Evolutionary conservation across 768 basidiomycete genomes (phyloP).

Genomic region (Termitomyces titanicus): DNA sequence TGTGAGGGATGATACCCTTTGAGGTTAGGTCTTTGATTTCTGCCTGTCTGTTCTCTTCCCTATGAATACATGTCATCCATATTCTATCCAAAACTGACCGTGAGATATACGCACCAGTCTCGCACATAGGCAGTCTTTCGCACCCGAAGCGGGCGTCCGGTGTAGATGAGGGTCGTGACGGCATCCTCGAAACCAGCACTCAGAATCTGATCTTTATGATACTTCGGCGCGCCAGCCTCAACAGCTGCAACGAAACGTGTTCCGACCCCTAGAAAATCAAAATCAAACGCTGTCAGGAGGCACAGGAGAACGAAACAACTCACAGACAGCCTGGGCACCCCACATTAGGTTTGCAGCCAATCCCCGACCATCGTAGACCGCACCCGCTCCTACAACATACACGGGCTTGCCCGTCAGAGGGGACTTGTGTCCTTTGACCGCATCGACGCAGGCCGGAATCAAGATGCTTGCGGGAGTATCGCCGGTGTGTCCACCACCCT

Average conservation of each 20-base stretch:
- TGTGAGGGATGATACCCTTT: conserved; percentile 78
- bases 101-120: conserved; percentile 57
- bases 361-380: conserved; percentile 84
- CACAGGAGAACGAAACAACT: conserved; percentile 27
- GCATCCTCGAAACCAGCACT: conserved; percentile 76
- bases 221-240: conserved; percentile 80
- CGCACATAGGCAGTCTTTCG: conserved; percentile 80
- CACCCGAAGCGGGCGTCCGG: conserved; percentile 86
- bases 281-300: neutral
- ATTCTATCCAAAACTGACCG: neutral
- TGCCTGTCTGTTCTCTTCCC: conserved; percentile 72
- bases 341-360: conserved; percentile 85
- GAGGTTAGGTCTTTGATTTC: conserved; percentile 84
- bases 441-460: conserved; percentile 89
- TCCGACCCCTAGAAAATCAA: conserved; percentile 59
- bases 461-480: conserved; percentile 80
- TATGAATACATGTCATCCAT: conserved; percentile 18
- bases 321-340: conserved; percentile 86
- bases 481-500: conserved; percentile 89
- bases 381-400: conserved; percentile 89
- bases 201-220: conserved; percentile 78
- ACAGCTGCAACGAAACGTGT: conserved; percentile 82
- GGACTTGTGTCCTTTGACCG: conserved; percentile 69
- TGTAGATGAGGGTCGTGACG: conserved; percentile 83
- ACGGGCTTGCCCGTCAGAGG: conserved; percentile 81